These are phyloP conservation scores for Paraphoma sp. DNA, from an alignment of 2,329 filamentous ascomycete species.

Conservation along the genomic window DNA sequence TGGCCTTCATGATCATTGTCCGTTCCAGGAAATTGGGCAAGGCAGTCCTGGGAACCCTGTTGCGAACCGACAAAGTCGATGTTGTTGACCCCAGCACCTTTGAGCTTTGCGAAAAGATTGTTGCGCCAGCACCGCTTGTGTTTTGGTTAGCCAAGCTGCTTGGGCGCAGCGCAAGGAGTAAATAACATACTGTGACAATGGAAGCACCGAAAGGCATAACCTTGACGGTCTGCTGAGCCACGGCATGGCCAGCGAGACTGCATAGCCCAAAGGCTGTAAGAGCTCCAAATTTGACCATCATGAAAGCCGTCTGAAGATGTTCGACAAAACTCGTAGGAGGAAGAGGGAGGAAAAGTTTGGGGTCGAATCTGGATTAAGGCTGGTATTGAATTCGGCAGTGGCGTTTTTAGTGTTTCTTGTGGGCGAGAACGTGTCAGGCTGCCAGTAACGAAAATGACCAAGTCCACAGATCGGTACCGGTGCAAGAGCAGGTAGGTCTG, in stretches of 20 bases:
- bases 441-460: background rate
- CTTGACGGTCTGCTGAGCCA: slow-evolving; percentile 32
- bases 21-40: slow-evolving; percentile 6
- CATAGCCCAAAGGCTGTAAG: slow-evolving; percentile 29
- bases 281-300: slow-evolving; percentile 29
- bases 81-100: slow-evolving; percentile 28
- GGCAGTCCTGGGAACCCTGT: slow-evolving; percentile 2
- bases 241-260: slow-evolving; percentile 21
- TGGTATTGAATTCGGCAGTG: slow-evolving; percentile 7
- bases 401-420: slow-evolving; percentile 3
- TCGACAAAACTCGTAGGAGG: slow-evolving; percentile 2
- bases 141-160: background rate
- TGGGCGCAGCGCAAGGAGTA: slow-evolving; percentile 7
- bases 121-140: slow-evolving; percentile 46
- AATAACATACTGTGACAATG: slow-evolving; percentile 37
- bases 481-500: background rate
- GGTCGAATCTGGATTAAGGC: background rate
- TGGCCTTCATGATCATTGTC: slow-evolving; percentile 53
- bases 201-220: slow-evolving; percentile 48
- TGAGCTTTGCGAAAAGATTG: slow-evolving; percentile 39
- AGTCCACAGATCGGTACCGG: background rate
- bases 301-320: slow-evolving; percentile 3
- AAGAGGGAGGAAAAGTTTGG: background rate
- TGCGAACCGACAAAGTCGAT: slow-evolving; percentile 47
- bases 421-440: slow-evolving; percentile 5